These are phyloP conservation scores for Nitzschia palea DNA, from an alignment of 108 stramenopile genomes.

Conservation along the genomic window DNA sequence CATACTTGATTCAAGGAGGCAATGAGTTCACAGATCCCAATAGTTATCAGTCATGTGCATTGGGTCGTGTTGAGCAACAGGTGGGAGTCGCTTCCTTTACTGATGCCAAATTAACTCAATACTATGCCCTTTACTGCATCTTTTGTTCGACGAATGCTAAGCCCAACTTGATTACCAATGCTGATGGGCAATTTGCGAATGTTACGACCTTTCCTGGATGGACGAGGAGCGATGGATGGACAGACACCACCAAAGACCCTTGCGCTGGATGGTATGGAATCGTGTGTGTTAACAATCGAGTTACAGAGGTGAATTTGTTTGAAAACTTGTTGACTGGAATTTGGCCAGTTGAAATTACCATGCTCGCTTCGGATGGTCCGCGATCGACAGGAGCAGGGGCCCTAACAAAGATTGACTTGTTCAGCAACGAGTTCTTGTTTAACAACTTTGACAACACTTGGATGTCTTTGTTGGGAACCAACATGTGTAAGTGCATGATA, in stretches of 20 bases:
- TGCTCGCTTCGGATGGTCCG: conserved; percentile 31
- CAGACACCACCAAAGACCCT: conserved; percentile 15
- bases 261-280: conserved; percentile 41
- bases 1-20: conserved; percentile 21
- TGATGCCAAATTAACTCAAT: conserved; percentile 27
- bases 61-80: conserved; percentile 17
- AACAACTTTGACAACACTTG: conserved; percentile 38
- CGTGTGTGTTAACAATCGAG: conserved; percentile 18
- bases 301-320: conserved; percentile 27
- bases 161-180: conserved; percentile 22
- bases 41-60: conserved; percentile 32
- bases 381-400: conserved; percentile 38
- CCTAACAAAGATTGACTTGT: conserved; percentile 18
- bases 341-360: conserved; percentile 26
- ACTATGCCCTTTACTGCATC: conserved; percentile 35
- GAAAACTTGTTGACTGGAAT: conserved; percentile 34
- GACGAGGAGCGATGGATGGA: conserved; percentile 18
- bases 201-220: conserved; percentile 20
- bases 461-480: conserved; percentile 23
- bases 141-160: conserved; percentile 15
- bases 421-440: conserved; percentile 26
- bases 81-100: conserved; percentile 3
- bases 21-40: conserved; percentile 29
- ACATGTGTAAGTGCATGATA: conserved; percentile 31
- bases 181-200: conserved; percentile 12